Base-by-base conservation (phyloP, 2,329 filamentous ascomycete species). In the Neoascochyta sp. region DNA sequence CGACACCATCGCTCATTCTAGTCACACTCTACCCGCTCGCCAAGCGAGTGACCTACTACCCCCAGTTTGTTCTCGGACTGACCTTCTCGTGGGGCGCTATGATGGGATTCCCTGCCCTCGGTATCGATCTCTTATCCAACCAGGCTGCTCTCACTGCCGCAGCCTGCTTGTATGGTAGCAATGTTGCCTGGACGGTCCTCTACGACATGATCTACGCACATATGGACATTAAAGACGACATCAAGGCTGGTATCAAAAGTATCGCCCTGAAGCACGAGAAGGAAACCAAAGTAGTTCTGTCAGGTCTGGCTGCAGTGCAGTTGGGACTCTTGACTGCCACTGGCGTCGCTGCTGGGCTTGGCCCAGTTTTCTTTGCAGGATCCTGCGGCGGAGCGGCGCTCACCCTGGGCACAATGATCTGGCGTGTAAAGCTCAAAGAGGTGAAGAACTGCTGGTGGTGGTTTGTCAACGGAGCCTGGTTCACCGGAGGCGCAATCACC, bases 201-300 rank as follows among this genome's bases (percentile, higher is more conserved):
- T 94, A 93, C 60, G 87, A 94, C 60, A 93, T 92, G 78, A 87
- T 94, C 17, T 94, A 94, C 61, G 87, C 87, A 9, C 87, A 93
- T 58, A 90, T 92, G 80, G 87, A 94, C 52, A 83, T 90, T 60
- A 81, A 81, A 52, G 86, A 94, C 49, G 87, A 94, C 54, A 79
- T 73, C 39, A 88, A 87, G 61, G 86, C 82, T 0, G 88, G 87
- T 7, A 92, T 94, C 65, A 93, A 90, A 69, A 86, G 81, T 52
- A 92, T 93, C 47, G 87, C 84, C 2, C 68, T 93, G 21, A 82
- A 83, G 57, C 86, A 93, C 47, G 81, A 85, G 41, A 71, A 75
- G 4, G 74, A 88, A 39, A 89, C 86, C 1, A 93, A 92, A 63
- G 67, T 78, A 29, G 79, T 93, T 7, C 64, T 94, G 34, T 75